phyloP scores from a whole-genome alignment of 441 rosid species.

The Gossypium davidsonii region DNA sequence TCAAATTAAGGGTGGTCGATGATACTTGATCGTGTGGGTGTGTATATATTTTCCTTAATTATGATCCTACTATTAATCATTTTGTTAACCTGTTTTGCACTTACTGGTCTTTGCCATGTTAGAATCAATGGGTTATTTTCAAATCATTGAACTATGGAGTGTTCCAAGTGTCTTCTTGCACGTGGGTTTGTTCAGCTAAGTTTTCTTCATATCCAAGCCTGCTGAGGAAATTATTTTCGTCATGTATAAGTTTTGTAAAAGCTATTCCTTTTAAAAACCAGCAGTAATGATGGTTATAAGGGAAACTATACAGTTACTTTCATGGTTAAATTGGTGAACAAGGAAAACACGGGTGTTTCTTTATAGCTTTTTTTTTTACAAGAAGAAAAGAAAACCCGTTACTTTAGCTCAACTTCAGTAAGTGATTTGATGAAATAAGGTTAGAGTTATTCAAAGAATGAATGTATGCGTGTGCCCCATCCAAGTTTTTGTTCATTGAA shows the following conservation, averaged over 20 bases:
- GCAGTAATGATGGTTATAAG: neutral
- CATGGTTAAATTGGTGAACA: neutral
- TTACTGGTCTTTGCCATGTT: neutral
- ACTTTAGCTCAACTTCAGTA: too few relatives aligned
- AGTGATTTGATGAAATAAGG: slow-evolving; percentile 7
- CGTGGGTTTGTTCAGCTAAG: neutral
- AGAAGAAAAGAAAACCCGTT: too few relatives aligned
- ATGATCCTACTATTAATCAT: slow-evolving; percentile 2
- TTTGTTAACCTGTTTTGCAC: neutral
- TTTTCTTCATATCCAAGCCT: neutral
- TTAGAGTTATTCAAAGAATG: neutral
- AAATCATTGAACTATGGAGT: slow-evolving; percentile 3
- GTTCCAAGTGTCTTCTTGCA: neutral
- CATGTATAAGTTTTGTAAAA: neutral
- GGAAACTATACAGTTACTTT: neutral
- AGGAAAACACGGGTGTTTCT: neutral
- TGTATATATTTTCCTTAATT: neutral
- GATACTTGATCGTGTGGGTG: neutral
- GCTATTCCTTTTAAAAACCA: neutral
- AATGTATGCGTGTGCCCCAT: neutral
- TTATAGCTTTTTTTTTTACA: too few relatives aligned
- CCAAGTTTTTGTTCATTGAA: neutral
- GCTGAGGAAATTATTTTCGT: neutral
- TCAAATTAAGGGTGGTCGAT: neutral
- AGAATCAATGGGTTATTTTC: neutral